A percentile compares a stretch with the other conserved stretches of the same genome.
Evolutionary conservation across 192 early-diverging fungal species (phyloP).

Genomic region (Linnemannia elongata): DNA sequence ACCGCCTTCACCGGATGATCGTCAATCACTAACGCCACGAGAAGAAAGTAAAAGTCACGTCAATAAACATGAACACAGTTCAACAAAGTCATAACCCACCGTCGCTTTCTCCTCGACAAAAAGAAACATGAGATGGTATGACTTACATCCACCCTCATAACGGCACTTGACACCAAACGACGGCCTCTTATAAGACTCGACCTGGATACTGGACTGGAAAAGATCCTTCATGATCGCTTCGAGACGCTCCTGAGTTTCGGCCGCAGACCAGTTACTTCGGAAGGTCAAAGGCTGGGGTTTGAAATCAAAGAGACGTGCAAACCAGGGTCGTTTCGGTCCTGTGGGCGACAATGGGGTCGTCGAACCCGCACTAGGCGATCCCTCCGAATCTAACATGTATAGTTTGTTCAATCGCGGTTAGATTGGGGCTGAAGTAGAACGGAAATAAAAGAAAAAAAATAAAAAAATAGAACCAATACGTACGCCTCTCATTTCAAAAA

Average conservation of each 20-base stretch:
- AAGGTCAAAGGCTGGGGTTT: conserved; percentile 51
- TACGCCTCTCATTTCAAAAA: neutral
- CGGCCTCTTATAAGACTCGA: conserved; percentile 29
- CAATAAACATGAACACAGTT: neutral
- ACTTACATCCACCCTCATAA: conserved; percentile 47
- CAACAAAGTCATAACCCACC: neutral
- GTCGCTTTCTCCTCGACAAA: neutral
- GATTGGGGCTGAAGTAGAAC: neutral
- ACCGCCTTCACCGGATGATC: conserved; percentile 35
- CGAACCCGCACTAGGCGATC: neutral
- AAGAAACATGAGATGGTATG: too few relatives aligned
- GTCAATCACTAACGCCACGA: conserved; percentile 17
- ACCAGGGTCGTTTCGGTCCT: conserved; percentile 49
- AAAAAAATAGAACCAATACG: neutral
- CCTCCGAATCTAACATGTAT: conserved; percentile 30
- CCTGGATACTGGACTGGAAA: conserved; percentile 28
- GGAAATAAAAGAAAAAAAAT: neutral
- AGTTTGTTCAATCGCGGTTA: neutral
- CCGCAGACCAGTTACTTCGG: conserved; percentile 40
- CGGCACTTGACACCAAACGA: conserved; percentile 38
- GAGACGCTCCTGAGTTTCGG: conserved; percentile 45
- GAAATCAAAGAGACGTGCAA: conserved; percentile 50
- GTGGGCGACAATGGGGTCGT: conserved; percentile 14
- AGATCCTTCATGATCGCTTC: conserved; percentile 35
- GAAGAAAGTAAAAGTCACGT: neutral